Conservation (phyloP, 2,329 filamentous ascomycete genomes). For the Colletotrichum liriopes region DNA sequence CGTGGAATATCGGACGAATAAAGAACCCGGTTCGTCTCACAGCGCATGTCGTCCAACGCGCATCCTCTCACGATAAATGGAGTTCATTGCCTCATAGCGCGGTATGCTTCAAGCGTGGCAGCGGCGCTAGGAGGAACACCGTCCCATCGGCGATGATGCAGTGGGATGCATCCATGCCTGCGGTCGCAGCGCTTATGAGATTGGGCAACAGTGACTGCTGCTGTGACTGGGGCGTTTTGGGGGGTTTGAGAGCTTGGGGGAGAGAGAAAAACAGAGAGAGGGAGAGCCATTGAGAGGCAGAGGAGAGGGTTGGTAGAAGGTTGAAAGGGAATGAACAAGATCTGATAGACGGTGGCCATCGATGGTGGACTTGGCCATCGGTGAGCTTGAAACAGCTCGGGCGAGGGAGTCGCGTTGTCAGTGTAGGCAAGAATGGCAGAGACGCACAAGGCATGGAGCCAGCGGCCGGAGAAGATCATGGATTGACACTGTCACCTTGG, state of each 20-base stretch:
- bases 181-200: constrained; percentile 26
- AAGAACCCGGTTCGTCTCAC: constrained; percentile 35
- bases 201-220: constrained; percentile 8
- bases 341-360: not conserved
- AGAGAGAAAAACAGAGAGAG: too few relatives aligned
- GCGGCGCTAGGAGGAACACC: constrained; percentile 28
- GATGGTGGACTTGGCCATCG: constrained; percentile 1
- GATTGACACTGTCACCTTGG: constrained; percentile 29
- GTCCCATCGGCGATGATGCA: constrained; percentile 37
- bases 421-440: not conserved
- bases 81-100: constrained; percentile 40
- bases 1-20: constrained; percentile 40
- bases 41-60: constrained; percentile 28
- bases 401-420: constrained; percentile 12
- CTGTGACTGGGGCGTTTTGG: constrained; percentile 4
- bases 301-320: constrained; percentile 1
- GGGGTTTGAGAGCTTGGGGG: not conserved
- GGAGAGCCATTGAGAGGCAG: too few relatives aligned
- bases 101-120: constrained; percentile 31
- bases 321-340: constrained; percentile 2
- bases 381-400: constrained; percentile 8
- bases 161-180: constrained; percentile 28
- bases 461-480: constrained; percentile 29
- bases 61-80: constrained; percentile 38
- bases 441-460: constrained; percentile 10